Base-by-base conservation (phyloP, 1,284 basidiomycete genomes). In the Ustilago esculenta region DNA sequence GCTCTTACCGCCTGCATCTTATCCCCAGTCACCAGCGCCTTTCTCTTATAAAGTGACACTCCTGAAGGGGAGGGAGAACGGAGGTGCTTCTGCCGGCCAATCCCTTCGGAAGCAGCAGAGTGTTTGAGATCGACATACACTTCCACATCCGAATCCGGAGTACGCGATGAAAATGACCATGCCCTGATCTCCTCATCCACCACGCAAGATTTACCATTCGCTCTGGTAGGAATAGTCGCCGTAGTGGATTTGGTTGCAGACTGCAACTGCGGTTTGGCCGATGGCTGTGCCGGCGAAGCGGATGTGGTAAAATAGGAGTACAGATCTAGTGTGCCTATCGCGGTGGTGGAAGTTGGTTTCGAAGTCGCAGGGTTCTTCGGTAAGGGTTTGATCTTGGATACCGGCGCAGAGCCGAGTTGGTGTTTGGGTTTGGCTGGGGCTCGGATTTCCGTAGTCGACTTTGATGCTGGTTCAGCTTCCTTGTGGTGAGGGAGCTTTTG, bases 81-180 rank as follows among this genome's bases (percentile, higher is more conserved):
- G 11, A 18, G 15, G 14, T 36, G 34, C 39, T 44, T 27, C 9
- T 30, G 18, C 5, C 7, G 11, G n/a, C n/a, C n/a, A n/a, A n/a
- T n/a, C n/a, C n/a, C n/a, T n/a, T n/a, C n/a, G n/a, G 54, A 50
- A n/a, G 51, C 30, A 11, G 39, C 20, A 8, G 51, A 61, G 9
- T 40, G 50, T 3, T 23, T 50, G 2, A 61, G 47, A 36, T 61
- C 58, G 10, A 61, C 42, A 20, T 45, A 15, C 4, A 61, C 45
- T 12, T 46, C 44, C 2, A 46, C 44, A 11, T 36, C 30, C 3
- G 33, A 35, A 11, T 23, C 25, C 17, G 40, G 5, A n/a, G 14
- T 41, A 7, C 30, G 53, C 1, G 45, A 42, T 14, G 39, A 32
- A 4, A 18, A 23, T 3, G 44, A 21, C 30, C 30, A 55, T 1